Conservation (phyloP, 495 filamentous ascomycete species). For the Pyrenula massariospora region DNA sequence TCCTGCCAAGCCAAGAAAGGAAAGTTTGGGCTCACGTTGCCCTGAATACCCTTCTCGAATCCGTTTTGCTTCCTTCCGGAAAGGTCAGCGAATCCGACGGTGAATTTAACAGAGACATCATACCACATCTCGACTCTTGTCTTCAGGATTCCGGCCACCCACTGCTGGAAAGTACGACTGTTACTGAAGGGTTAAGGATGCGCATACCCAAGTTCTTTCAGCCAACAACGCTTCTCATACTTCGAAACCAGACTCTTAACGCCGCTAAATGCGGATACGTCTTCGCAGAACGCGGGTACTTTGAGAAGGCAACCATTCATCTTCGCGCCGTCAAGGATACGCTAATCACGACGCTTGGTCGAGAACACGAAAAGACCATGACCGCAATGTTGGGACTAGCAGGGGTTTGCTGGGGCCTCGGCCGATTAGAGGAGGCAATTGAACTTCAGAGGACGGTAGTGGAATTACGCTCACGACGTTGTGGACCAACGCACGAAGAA, state of each 20-base stretch:
- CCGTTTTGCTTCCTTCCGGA: background rate
- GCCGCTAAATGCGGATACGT: too few relatives aligned
- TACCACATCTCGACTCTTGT: background rate
- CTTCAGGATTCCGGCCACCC: background rate
- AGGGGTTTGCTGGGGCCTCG: too few relatives aligned
- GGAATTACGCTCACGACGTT: background rate
- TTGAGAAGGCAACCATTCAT: background rate
- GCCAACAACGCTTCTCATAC: too few relatives aligned
- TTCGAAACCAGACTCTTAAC: too few relatives aligned
- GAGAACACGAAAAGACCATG: too few relatives aligned
- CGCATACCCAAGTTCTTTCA: too few relatives aligned
- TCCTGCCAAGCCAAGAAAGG: background rate
- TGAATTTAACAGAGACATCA: too few relatives aligned
- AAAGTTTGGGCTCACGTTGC: background rate
- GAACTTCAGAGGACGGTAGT: background rate
- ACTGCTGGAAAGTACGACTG: background rate
- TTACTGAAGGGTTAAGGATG: too few relatives aligned
- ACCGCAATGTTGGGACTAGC: too few relatives aligned
- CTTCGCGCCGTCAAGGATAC: background rate
- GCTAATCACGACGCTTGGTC: too few relatives aligned
- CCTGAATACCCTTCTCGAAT: background rate
- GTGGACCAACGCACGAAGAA: background rate
- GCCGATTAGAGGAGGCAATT: background rate
- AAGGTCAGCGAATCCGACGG: background rate
- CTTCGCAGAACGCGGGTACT: background rate